Conservation (phyloP, 768 basidiomycete genomes). For the Amanita exitialis region DNA sequence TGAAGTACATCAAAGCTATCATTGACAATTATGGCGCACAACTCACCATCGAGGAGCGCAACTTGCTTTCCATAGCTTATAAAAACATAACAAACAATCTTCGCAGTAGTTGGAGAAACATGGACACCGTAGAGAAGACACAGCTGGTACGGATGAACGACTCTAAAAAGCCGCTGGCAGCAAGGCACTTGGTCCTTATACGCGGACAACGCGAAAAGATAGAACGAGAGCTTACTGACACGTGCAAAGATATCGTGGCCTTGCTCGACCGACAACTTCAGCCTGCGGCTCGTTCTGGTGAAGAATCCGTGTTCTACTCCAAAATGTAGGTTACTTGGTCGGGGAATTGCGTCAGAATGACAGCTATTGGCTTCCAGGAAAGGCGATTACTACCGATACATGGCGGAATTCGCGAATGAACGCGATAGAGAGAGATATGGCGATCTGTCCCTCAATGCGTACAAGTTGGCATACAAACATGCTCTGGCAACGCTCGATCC, state of each 20-base stretch:
- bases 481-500: constrained; percentile 64
- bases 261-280: constrained; percentile 46
- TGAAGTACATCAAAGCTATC: constrained; percentile 69
- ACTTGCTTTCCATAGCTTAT: constrained; percentile 81
- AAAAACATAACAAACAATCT: constrained; percentile 83
- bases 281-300: constrained; percentile 53
- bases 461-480: constrained; percentile 81
- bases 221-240: constrained; percentile 64
- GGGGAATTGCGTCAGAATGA: not conserved
- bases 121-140: constrained; percentile 68
- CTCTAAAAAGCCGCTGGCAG: constrained; percentile 10
- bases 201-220: constrained; percentile 66
- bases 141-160: constrained; percentile 39
- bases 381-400: constrained; percentile 87
- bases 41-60: constrained; percentile 79
- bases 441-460: constrained; percentile 70
- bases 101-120: constrained; percentile 77
- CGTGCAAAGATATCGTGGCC: constrained; percentile 72
- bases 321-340: constrained; percentile 51
- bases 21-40: constrained; percentile 56
- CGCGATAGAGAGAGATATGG: constrained; percentile 60
- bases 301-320: constrained; percentile 83
- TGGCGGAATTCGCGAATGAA: constrained; percentile 75
- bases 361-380: constrained; percentile 13
- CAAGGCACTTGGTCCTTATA: constrained; percentile 54